A percentile compares a stretch with the other conserved stretches of the same genome.
Conservation (phyloP, 768 basidiomycete genomes). For the Auricularia cornea region DNA sequence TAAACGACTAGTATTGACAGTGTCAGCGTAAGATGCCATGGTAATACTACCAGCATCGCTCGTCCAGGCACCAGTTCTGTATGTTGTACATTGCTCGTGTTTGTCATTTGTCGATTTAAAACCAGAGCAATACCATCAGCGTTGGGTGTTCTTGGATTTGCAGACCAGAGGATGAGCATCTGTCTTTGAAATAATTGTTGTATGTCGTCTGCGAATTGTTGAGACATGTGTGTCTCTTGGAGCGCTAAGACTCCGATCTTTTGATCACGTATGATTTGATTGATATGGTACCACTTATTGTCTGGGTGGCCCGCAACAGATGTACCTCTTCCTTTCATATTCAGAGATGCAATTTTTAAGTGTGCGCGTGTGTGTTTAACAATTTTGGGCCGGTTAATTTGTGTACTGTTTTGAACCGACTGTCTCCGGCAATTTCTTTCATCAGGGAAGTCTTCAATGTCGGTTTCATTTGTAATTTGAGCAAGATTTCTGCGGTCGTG, state of each 20-base stretch:
- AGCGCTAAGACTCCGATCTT: conserved; percentile 13
- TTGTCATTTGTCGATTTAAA: neutral
- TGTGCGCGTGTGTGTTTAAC: neutral
- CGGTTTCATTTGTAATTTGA: neutral
- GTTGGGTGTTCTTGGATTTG: neutral
- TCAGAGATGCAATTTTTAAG: neutral
- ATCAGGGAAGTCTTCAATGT: neutral
- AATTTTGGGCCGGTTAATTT: neutral
- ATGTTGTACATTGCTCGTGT: neutral
- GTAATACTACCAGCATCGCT: neutral
- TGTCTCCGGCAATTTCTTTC: neutral
- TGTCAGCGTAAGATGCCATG: neutral
- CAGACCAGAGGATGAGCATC: conserved; percentile 4
- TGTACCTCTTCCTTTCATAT: neutral
- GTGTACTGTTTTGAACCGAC: neutral
- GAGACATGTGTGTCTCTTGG: conserved; percentile 17
- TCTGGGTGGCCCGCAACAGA: neutral
- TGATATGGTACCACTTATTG: conserved; percentile 13
- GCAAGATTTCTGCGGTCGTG: neutral
- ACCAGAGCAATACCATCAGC: neutral
- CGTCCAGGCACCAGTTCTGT: neutral
- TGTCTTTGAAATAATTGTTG: neutral
- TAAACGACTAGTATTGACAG: neutral
- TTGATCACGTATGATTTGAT: conserved; percentile 8
- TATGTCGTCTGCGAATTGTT: neutral